Base-by-base conservation (phyloP, 257 asterid genomes). In the Scutellaria baicalensis region DNA sequence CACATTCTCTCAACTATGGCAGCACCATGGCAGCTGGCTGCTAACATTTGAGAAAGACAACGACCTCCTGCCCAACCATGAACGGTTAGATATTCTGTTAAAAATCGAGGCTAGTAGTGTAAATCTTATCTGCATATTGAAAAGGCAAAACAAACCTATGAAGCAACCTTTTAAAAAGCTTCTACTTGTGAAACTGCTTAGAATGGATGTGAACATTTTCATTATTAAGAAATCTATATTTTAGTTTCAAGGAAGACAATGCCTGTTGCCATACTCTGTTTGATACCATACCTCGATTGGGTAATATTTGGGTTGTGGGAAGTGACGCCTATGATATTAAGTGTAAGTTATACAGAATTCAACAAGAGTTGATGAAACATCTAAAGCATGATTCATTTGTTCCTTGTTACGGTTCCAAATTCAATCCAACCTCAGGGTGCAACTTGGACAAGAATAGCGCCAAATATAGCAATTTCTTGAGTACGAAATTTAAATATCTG, bases 91-190 rank as follows among this genome's bases (percentile, higher is more conserved):
- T 47, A 57, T 58, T 13, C 43, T 48, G 31, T 57, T 17, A 60
- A 44, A 38, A 44, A 38, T 59, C 8, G 59, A 14, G 68, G 71
- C 49, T 44, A 33, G 21, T 20, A 44, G 51, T 60, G 63, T 66
- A 59, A 38, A 59, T 61, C 67, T 72, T 56, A 49, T 61, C 63
- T 42, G 55, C 66, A 59, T n/a, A 13, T 42, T 21, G 3, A 52
- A 27, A 48, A 23, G 40, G 65, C 14, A 33, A 39, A 14, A 12
- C 39, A 21, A 23, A 12, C 11, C 4, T 44, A 56, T 40, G 36
- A 17, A 49, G 42, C 8, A 21, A 8, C 12, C 9, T 27, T 55
- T 55, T 23, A 23, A 52, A 52, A 20, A 50, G 57, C 13, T 50
- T 27, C 8, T 54, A 43, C 10, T 51, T 33, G 47, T 43, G 31